Percentiles rank a stretch among this genome's conserved stretches.
These are phyloP conservation scores for Cryptococcus sp. DNA, from an alignment of 1,284 basidiomycete species.

Conservation along the genomic window DNA sequence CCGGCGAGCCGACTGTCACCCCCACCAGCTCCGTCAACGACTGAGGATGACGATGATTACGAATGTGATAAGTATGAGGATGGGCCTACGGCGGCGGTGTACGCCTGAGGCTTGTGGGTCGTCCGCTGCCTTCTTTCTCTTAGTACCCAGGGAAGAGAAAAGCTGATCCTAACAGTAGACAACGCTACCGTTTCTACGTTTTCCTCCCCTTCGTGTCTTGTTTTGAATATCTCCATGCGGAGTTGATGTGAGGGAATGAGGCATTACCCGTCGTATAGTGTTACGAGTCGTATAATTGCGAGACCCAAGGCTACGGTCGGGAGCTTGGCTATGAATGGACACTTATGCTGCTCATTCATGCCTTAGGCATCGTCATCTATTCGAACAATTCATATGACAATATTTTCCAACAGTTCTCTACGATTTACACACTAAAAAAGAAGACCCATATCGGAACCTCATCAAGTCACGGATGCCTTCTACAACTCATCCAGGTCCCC, in stretches of 20 bases:
- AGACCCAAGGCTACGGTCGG: conserved; percentile 16
- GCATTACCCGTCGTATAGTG: background rate
- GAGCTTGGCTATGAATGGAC: background rate
- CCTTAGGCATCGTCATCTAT: background rate
- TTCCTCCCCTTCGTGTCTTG: too few species aligned
- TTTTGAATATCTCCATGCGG: background rate
- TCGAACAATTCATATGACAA: background rate
- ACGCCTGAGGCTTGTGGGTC: too few species aligned
- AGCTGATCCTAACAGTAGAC: too few species aligned
- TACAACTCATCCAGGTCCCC: conserved; percentile 43
- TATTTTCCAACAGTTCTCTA: background rate
- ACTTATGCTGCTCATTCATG: background rate
- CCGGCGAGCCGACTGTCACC: too few species aligned
- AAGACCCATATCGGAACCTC: background rate
- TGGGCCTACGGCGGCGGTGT: too few species aligned
- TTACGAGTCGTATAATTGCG: background rate
- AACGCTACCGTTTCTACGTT: too few species aligned
- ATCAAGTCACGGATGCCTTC: background rate
- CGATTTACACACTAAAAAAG: background rate
- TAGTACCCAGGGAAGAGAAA: too few species aligned
- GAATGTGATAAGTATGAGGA: too few species aligned
- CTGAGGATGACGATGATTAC: too few species aligned
- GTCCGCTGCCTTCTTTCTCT: too few species aligned
- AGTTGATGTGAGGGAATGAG: background rate
- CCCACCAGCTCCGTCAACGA: too few species aligned